phyloP scores from a whole-genome alignment of 1,284 basidiomycete genomes.

The Filobasidium uniguttulatum region DNA sequence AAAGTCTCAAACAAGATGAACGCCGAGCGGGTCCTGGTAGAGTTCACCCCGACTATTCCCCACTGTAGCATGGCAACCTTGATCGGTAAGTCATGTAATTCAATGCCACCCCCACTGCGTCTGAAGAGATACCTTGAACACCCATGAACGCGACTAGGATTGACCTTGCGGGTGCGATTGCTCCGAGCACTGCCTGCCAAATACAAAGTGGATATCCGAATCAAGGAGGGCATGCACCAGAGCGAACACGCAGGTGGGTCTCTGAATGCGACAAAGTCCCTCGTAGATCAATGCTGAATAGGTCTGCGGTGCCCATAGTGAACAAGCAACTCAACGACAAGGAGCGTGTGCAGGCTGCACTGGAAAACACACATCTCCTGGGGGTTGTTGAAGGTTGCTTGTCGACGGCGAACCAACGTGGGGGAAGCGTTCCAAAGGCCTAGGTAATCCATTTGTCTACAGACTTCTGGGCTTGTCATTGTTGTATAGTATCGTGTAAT shows the following conservation, averaged over 20 bases:
- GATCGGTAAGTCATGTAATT: conserved; percentile 53
- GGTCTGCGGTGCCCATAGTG: conserved; percentile 43
- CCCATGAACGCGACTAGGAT: conserved; percentile 55
- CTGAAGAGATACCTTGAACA: background rate
- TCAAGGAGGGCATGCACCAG: conserved; percentile 91
- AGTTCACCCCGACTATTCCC: conserved; percentile 94
- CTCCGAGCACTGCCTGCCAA: conserved; percentile 77
- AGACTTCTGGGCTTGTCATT: too few species aligned
- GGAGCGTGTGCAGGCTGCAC: conserved; percentile 89
- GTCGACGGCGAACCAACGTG: conserved; percentile 40
- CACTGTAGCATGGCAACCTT: conserved; percentile 97
- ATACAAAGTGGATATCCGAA: conserved; percentile 87
- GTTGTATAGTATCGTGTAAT: too few species aligned
- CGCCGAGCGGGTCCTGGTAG: conserved; percentile 61
- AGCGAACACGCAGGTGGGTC: conserved; percentile 66
- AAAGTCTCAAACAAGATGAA: conserved; percentile 41
- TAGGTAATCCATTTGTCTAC: too few species aligned
- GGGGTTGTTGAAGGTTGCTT: conserved; percentile 83
- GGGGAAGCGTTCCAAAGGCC: conserved; percentile 19
- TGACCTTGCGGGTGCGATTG: conserved; percentile 82
- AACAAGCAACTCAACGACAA: conserved; percentile 99
- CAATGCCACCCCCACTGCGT: background rate
- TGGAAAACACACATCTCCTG: conserved; percentile 79
- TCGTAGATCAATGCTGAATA: background rate
- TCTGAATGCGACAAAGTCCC: too few species aligned